A percentile compares a stretch with the other conserved stretches of the same genome.
phyloP scores from a whole-genome alignment of 106 monocot genomes.

The Triglochin maritima region DNA sequence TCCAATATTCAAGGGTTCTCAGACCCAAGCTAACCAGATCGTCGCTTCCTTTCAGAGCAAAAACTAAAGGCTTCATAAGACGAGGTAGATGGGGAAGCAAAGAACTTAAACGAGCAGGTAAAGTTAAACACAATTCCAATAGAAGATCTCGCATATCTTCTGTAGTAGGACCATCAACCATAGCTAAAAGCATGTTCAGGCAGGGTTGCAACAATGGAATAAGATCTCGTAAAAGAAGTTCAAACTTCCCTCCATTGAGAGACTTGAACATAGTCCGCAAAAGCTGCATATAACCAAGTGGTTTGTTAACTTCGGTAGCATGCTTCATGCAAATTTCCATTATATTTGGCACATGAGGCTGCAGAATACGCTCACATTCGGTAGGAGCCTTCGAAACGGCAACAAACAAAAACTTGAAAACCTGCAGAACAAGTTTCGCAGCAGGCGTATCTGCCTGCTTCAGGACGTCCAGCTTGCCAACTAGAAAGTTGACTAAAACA shows the following conservation, averaged over 20 bases:
- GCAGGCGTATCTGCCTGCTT: slow-evolving; percentile 93
- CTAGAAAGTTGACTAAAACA: slow-evolving; percentile 91
- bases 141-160: slow-evolving; percentile 95
- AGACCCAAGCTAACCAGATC: slow-evolving; percentile 93
- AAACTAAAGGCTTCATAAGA: slow-evolving; percentile 84
- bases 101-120: slow-evolving; percentile 97
- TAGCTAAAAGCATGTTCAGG: slow-evolving; percentile 83
- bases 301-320: slow-evolving; percentile 92
- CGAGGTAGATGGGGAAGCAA: slow-evolving; percentile 96
- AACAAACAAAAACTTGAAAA: slow-evolving; percentile 82
- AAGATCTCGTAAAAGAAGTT: slow-evolving; percentile 76
- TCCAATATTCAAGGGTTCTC: slow-evolving; percentile 97
- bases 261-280: slow-evolving; percentile 82
- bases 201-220: slow-evolving; percentile 90
- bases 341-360: slow-evolving; percentile 86
- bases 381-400: slow-evolving; percentile 78
- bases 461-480: slow-evolving; percentile 77
- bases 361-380: slow-evolving; percentile 86
- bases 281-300: slow-evolving; percentile 93
- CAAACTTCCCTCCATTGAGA: slow-evolving; percentile 90
- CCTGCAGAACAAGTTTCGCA: slow-evolving; percentile 86
- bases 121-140: slow-evolving; percentile 81
- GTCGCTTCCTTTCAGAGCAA: slow-evolving; percentile 85
- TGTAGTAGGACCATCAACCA: slow-evolving; percentile 84
- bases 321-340: slow-evolving; percentile 98